Evolutionary conservation across 352 stramenopile genomes (phyloP), one percentile per base, ranked within the genome.

Genomic region (Paralagenidium karlingii): DNA sequence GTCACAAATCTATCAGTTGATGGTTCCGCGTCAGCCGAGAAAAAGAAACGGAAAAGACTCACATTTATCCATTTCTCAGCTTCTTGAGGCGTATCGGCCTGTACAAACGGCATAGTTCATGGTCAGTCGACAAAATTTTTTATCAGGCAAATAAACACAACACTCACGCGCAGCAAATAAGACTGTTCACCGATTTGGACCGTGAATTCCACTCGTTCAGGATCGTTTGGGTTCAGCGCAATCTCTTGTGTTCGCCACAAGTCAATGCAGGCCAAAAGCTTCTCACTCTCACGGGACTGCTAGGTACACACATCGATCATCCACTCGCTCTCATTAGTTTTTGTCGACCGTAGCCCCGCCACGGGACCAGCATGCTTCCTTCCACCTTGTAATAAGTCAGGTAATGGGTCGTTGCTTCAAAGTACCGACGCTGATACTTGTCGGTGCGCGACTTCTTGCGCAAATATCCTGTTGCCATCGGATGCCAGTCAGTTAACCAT

Each of bases 321-420:
- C 12, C 21, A 13, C 11, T 7, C 10, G 7, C 19, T 7, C 1
- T 16, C n/a, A 25, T 22, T 29, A 45, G n/a, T n/a, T n/a, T n/a
- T n/a, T n/a, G n/a, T n/a, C n/a, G n/a, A n/a, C n/a, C n/a, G n/a
- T n/a, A n/a, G n/a, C n/a, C n/a, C n/a, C 5, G 31, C 15, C n/a
- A n/a, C n/a, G n/a, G n/a, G n/a, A n/a, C n/a, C n/a, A n/a, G n/a
- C 15, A 27, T 34, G 22, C 18, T 1, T 8, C 3, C 24, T 15
- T 42, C 30, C 29, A 94, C 82, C 81, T 99, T 99, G 69, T 98
- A 99, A 67, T 98, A 99, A 9, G 94, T 97, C 20, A 99, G 67
- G 60, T 96, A 96, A 65, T 97, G 86, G 34, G 92, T 96, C 42
- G 96, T 97, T 13, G 88, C 96, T 69, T 98, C 94, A 56, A 99